Evolutionary conservation across 2,329 filamentous ascomycete genomes (phyloP), one percentile per base, ranked within the genome.

Genomic region (Dryadomyces sulphureus): DNA sequence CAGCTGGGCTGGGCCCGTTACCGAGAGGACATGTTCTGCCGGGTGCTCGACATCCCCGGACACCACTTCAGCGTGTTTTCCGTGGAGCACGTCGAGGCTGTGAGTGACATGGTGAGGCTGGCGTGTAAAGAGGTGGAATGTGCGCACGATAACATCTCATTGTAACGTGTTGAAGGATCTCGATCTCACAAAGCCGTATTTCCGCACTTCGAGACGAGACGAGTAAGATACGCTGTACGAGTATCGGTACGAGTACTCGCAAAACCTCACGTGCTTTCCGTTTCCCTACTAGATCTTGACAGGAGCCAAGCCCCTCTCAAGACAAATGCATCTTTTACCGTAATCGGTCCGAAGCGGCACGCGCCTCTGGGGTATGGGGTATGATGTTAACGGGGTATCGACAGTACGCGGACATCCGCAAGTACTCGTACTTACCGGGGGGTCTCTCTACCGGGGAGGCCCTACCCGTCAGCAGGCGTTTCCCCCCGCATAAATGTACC

Each of bases 11-110:
- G 73, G 73, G 65, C 64, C 2, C 43, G 50, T 8, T 73, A 77
- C 39, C 58, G 65, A 20, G 59, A 60, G 24, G 57, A 58, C 20
- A 60, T 74, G 53, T 64, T 77, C 11, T 55, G 57, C 22, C 56
- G 64, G 12, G 60, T 73, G 1, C 49, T 72, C n/a, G 65, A 70
- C 11, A 60, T 75, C 2, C 61, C 70, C 1, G 70, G 72, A 0
- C 64, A 75, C 47, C 73, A 77, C 51, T 77, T 69, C 50, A 63
- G 63, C 45, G 57, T 72, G 35, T 73, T 72, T 52, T 55, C 55
- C 2, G 55, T 54, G 32, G 52, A 54, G 0, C 50, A 56, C 5
- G 46, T 62, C 16, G 56, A 56, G 1, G 47, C 45, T 0, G 54
- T 59, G 2, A 59, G 57, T 1, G 50, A 48, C 22, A 54, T 49